Conservation (phyloP, 2,329 filamentous ascomycete genomes). For the Shiraia bambusicola region DNA sequence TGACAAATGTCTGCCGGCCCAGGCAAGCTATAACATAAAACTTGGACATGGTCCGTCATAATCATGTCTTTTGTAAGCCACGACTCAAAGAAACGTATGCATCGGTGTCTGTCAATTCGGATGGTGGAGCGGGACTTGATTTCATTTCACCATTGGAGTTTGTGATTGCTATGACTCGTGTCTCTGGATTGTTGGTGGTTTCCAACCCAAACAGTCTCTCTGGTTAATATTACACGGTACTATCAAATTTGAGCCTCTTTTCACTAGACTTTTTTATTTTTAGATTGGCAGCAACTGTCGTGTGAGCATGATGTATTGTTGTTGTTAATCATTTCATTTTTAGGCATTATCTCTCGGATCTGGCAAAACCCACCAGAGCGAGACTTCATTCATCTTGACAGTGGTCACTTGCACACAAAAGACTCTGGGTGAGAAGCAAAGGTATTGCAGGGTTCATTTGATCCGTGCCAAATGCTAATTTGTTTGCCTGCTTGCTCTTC, state of each 20-base stretch:
- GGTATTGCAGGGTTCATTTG: too few relatives aligned
- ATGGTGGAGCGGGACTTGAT: constrained; percentile 40
- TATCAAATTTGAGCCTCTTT: constrained; percentile 44
- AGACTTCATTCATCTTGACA: too few relatives aligned
- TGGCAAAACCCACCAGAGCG: too few relatives aligned
- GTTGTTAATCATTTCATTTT: background rate
- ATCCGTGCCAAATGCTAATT: constrained; percentile 3
- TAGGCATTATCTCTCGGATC: background rate
- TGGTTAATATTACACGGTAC: constrained; percentile 41
- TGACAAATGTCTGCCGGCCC: constrained; percentile 34
- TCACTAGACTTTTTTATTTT: constrained; percentile 22
- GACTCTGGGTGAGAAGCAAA: background rate
- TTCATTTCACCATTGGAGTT: constrained; percentile 41
- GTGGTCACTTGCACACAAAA: background rate
- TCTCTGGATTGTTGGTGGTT: constrained; percentile 40
- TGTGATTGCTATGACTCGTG: constrained; percentile 39
- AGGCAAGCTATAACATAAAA: constrained; percentile 28
- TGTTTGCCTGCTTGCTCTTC: constrained; percentile 1
- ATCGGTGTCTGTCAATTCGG: constrained; percentile 38
- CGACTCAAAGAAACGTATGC: constrained; percentile 36
- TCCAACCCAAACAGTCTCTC: constrained; percentile 34
- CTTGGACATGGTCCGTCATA: constrained; percentile 17
- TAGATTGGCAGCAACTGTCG: background rate
- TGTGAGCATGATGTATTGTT: background rate
- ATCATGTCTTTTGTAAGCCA: constrained; percentile 18